These are phyloP conservation scores for Antarctomyces pellizariae DNA, from an alignment of 495 filamentous ascomycete genomes.

Conservation along the genomic window DNA sequence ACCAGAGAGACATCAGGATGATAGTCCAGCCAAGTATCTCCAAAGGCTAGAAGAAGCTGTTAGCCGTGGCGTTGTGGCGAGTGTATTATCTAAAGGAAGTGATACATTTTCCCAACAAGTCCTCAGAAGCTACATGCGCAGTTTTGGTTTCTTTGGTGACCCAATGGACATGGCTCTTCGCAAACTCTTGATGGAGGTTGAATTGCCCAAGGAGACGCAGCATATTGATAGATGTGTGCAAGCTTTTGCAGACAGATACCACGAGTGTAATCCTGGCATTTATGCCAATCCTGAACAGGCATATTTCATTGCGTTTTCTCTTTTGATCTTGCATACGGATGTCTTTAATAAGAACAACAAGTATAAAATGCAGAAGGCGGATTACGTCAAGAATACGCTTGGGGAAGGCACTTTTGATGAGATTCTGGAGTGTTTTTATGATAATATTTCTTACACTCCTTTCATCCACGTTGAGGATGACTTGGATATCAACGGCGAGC, in stretches of 20 bases:
- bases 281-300: conserved; percentile 84
- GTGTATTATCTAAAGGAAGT: conserved; percentile 55
- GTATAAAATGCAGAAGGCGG: conserved; percentile 89
- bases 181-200: conserved; percentile 89
- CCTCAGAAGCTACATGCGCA: conserved; percentile 80
- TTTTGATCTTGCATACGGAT: conserved; percentile 89
- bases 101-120: conserved; percentile 68
- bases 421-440: conserved; percentile 87
- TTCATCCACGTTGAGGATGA: conserved; percentile 95
- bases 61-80: conserved; percentile 55
- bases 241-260: conserved; percentile 86
- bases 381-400: conserved; percentile 86
- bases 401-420: conserved; percentile 80
- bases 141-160: conserved; percentile 83
- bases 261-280: conserved; percentile 95
- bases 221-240: conserved; percentile 91
- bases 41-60: conserved; percentile 56
- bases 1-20: conserved; percentile 64
- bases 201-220: conserved; percentile 90
- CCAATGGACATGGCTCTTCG: conserved; percentile 94
- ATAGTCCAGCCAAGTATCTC: conserved; percentile 78
- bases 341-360: conserved; percentile 99
- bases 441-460: conserved; percentile 92
- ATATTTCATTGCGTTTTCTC: conserved; percentile 92
- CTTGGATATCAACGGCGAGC: conserved; percentile 52